Conservation (phyloP, 2,329 filamentous ascomycete species). For the Tolypocladium pustulatum region DNA sequence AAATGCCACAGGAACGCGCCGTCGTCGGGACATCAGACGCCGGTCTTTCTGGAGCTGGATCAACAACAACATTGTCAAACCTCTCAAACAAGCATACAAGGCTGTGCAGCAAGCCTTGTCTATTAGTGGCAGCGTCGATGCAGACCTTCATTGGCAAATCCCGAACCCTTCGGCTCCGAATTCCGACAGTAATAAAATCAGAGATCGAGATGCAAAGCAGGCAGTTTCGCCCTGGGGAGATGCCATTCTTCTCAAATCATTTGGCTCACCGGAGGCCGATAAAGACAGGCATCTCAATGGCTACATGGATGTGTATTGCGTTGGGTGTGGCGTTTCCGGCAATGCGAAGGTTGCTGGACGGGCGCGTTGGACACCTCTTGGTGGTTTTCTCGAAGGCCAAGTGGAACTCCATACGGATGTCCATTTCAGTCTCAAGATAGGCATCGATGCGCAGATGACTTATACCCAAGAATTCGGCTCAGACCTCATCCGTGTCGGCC, state of each 20-base stretch:
- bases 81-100: background rate
- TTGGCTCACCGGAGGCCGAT: constrained; percentile 6
- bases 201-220: constrained; percentile 9
- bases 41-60: background rate
- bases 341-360: constrained; percentile 13
- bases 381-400: constrained; percentile 14
- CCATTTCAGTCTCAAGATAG: constrained; percentile 15
- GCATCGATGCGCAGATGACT: constrained; percentile 16
- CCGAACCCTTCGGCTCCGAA: constrained; percentile 5
- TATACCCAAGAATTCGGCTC: constrained; percentile 9
- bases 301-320: constrained; percentile 18
- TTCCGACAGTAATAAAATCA: constrained; percentile 2
- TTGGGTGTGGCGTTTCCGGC: constrained; percentile 18
- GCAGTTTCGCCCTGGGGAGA: constrained; percentile 17
- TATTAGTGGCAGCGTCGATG: constrained; percentile 6
- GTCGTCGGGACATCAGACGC: background rate
- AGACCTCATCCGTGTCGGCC: constrained; percentile 12
- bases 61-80: background rate
- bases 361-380: constrained; percentile 12
- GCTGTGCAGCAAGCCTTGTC: background rate
- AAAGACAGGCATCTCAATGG: constrained; percentile 3
- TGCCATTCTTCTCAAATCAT: constrained; percentile 16
- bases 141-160: constrained; percentile 9
- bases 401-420: constrained; percentile 14
- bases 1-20: background rate